Percentiles rank a stretch among this genome's conserved stretches.
Conservation (phyloP, 805 yeast species). For the Saccharomycopsis guyanensis region DNA sequence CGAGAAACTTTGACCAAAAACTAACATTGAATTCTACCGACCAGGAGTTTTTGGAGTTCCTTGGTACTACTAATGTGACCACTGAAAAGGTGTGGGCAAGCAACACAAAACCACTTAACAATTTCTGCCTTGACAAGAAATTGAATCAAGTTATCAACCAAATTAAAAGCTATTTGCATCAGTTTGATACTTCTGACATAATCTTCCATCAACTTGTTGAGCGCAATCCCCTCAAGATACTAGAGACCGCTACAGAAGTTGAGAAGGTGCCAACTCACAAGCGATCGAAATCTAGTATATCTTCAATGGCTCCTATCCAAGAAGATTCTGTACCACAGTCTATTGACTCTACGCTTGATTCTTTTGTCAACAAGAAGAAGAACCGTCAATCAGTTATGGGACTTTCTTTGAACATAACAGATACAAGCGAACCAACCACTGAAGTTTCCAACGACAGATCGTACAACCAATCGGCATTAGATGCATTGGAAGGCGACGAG, state of each 20-base stretch:
- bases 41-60: not conserved
- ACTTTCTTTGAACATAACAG: not conserved
- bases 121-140: constrained; percentile 14
- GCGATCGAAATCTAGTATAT: not conserved
- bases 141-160: constrained; percentile 11
- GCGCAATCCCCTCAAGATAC: constrained; percentile 7
- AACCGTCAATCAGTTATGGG: not conserved
- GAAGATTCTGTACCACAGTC: too few relatives aligned
- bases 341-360: not conserved
- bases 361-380: constrained; percentile 3
- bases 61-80: not conserved
- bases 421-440: not conserved
- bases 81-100: constrained; percentile 6
- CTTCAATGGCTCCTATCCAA: not conserved
- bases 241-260: not conserved
- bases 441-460: too few relatives aligned
- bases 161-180: constrained; percentile 14
- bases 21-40: not conserved
- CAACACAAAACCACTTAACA: constrained; percentile 2
- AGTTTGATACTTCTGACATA: constrained; percentile 19
- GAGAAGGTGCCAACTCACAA: not conserved
- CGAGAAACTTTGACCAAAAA: not conserved
- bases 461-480: constrained; percentile 14
- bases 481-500: constrained; percentile 12
- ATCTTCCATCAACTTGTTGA: constrained; percentile 19